Base-by-base conservation (phyloP, 768 basidiomycete species). In the Leccinellum luteum region DNA sequence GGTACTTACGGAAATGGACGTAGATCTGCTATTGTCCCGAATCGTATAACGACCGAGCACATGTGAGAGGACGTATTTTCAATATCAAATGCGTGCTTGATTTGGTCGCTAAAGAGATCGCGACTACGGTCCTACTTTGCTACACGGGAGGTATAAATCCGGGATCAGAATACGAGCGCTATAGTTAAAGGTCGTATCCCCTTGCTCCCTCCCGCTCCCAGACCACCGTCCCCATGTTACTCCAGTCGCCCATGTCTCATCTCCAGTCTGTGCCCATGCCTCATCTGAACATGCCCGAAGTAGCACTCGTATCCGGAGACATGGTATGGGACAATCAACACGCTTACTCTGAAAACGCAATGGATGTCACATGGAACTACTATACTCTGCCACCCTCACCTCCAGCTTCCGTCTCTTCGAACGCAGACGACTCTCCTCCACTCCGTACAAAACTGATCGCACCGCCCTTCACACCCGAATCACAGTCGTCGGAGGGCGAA, bases 211-310 rank as follows among this genome's bases (percentile, higher is more conserved):
- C 51, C 60, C 54, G 52, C 58, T 38, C 48, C 49, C 53, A 49
- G 56, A 23, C 48, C 61, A 27, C 44, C 52, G 49, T 51, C 57
- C 38, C 35, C 41, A 64, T 58, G 60, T 56, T 60, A 10, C 25
- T 48, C 43, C 60, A 66, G 9, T 50, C 57, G 1, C 57, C 60
- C 25, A 30, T 62, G 41, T 64, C 70, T 48, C 70, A 65, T 15
- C 23, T 56, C 58, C 74, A 73, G 44, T 72, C 74, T 48, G 62
- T 78, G 51, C 67, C 79, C 65, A 82, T 85, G 79, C 82, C 84
- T 63, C 79, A 83, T 61, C 77, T 86, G 66, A 81, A 84, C 67
- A 75, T 81, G 52, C 66, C 69, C 62, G 86, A 89, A 74, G 79
- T 81, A 38, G 77, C 81, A 58, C 77, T 87, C 47, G 77, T 83